Conservation (phyloP, 352 stramenopile species). For the Pythium grandisporangium region DNA sequence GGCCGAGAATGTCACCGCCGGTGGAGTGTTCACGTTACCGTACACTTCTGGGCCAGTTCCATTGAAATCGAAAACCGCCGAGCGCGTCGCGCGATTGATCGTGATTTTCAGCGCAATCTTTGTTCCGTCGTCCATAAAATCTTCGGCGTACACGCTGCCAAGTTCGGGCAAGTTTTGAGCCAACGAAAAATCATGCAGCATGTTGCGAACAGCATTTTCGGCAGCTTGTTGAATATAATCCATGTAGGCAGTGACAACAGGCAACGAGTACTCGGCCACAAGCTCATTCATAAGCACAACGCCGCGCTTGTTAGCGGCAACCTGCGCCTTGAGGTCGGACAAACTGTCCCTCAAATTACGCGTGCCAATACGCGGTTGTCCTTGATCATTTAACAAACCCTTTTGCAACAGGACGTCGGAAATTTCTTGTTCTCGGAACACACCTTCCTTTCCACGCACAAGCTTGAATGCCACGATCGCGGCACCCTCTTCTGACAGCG, state of each 20-base stretch:
- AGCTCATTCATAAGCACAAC: slow-evolving; percentile 94
- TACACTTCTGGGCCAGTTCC: slow-evolving; percentile 96
- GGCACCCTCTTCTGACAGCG: slow-evolving; percentile 95
- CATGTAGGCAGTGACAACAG: slow-evolving; percentile 98
- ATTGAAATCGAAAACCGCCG: slow-evolving; percentile 96
- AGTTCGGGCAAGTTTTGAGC: slow-evolving; percentile 61
- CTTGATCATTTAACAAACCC: slow-evolving; percentile 67
- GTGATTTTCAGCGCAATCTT: slow-evolving; percentile 94
- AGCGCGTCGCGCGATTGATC: slow-evolving; percentile 89
- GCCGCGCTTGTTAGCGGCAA: slow-evolving; percentile 96
- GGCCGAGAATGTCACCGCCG: slow-evolving; percentile 96
- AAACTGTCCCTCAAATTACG: slow-evolving; percentile 97
- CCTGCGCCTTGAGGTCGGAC: slow-evolving; percentile 96
- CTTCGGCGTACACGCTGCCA: slow-evolving; percentile 87
- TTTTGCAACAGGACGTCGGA: slow-evolving; percentile 93
- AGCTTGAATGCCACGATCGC: slow-evolving; percentile 99
- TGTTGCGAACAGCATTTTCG: slow-evolving; percentile 91
- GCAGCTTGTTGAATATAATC: slow-evolving; percentile 95
- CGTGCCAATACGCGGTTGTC: slow-evolving; percentile 86
- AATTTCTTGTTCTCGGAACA: slow-evolving; percentile 97
- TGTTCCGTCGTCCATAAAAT: slow-evolving; percentile 99
- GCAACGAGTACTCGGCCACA: slow-evolving; percentile 92
- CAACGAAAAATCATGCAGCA: slow-evolving; percentile 93
- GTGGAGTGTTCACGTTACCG: slow-evolving; percentile 98
- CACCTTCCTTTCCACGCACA: slow-evolving; percentile 86